Evolutionary conservation across 2,329 filamentous ascomycete species (phyloP).

Genomic region (Diplodia scrobiculata): DNA sequence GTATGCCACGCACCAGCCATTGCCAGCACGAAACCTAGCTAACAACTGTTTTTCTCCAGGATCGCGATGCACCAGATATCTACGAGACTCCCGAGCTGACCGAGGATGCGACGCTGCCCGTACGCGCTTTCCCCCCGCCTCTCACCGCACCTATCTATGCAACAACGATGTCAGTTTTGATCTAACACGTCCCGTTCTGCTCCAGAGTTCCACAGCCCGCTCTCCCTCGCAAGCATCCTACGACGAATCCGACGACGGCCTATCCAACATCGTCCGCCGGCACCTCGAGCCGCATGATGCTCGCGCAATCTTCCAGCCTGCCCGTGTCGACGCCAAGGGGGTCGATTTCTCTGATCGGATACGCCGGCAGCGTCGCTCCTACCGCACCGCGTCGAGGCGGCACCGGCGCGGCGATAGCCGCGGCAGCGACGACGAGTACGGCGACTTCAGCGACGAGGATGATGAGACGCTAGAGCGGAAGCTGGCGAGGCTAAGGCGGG

Average conservation of each 20-base stretch:
- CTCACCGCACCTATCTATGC: too few species aligned
- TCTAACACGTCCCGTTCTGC: constrained; percentile 37
- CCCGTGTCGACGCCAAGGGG: constrained; percentile 72
- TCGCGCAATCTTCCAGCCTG: constrained; percentile 74
- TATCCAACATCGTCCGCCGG: constrained; percentile 67
- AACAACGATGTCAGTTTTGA: constrained; percentile 30
- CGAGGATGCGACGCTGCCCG: constrained; percentile 82
- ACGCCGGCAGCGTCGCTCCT: constrained; percentile 74
- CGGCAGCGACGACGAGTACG: constrained; percentile 59
- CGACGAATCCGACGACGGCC: constrained; percentile 59
- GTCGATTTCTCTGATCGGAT: constrained; percentile 91
- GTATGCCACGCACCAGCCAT: constrained; percentile 22
- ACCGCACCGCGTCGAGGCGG: constrained; percentile 69
- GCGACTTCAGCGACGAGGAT: constrained; percentile 76
- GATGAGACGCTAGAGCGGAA: constrained; percentile 76
- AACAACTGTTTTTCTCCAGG: constrained; percentile 51
- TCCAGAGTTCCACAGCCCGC: constrained; percentile 37
- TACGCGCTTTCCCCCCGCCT: constrained; percentile 49
- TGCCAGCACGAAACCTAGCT: neutral
- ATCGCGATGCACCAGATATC: constrained; percentile 71
- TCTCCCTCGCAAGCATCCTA: constrained; percentile 49
- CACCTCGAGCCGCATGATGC: constrained; percentile 77
- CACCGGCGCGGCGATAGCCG: constrained; percentile 55
- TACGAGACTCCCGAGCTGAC: constrained; percentile 95
- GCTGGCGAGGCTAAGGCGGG: constrained; percentile 78